Conservation (phyloP, 1,284 basidiomycete species). For the Puccinia horiana region DNA sequence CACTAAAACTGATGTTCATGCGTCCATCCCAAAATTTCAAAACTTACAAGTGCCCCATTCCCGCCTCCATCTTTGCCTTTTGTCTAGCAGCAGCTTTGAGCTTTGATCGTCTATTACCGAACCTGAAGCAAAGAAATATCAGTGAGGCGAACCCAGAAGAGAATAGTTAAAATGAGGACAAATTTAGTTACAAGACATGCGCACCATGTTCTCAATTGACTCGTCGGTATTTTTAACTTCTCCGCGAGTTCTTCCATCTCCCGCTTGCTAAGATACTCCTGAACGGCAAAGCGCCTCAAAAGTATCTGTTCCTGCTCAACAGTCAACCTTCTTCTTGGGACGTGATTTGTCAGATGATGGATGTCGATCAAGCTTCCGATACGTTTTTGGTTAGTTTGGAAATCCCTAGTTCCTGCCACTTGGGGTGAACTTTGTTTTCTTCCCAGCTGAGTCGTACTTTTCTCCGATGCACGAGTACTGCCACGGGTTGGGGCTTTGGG, state of each 20-base stretch:
- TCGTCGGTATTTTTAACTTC: slow-evolving; percentile 36
- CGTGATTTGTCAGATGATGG: slow-evolving; percentile 33
- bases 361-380: slow-evolving; percentile 14
- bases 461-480: background rate
- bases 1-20: background rate
- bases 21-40: background rate
- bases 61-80: slow-evolving; percentile 38
- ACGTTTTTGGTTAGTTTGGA: slow-evolving; percentile 5
- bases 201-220: slow-evolving; percentile 41
- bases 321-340: slow-evolving; percentile 37
- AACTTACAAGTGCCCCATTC: slow-evolving; percentile 40
- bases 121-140: slow-evolving; percentile 8
- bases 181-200: background rate
- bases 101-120: slow-evolving; percentile 40
- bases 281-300: slow-evolving; percentile 24
- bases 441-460: background rate
- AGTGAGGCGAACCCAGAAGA: background rate
- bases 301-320: slow-evolving; percentile 42
- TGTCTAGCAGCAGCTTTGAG: slow-evolving; percentile 37
- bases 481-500: background rate
- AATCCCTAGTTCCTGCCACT: background rate
- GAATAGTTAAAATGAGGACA: background rate
- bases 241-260: slow-evolving; percentile 40
- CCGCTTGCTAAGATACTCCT: slow-evolving; percentile 43
- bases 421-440: background rate